Base-by-base conservation (phyloP, 768 basidiomycete genomes). In the Grammothele lineata region DNA sequence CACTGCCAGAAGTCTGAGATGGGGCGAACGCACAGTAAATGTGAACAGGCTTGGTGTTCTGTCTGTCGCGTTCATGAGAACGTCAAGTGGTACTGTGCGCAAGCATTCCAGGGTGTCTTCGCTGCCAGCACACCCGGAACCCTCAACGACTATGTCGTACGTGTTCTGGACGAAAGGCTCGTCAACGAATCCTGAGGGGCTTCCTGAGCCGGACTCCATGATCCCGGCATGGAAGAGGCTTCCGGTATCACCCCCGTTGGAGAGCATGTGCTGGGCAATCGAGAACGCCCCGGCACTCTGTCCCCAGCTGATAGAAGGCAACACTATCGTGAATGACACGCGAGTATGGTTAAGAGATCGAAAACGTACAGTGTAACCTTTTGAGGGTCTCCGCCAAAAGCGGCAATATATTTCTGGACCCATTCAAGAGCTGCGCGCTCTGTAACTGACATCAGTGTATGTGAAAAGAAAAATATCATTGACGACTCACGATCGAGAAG, bases 381-480 rank as follows among this genome's bases (percentile, higher is more conserved):
- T 17, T 33, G 54, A 1, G 68, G 72, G 57, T 77, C 73, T 0
- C 74, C 73, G 12, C 73, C 46, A 37, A 39, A 45, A 4, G 39
- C 19, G 17, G 39, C 24, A 33, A 43, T 37, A 21, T 42, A 26
- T 34, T 36, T 37, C 39, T 67, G 64, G 0, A 73, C 64, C 55
- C 72, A 70, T 35, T 66, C 57, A 4, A 70, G 57, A 7, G 64
- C 66, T 11, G 69, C 38, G 50, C 74, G 73, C 5, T 73, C 73
- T 39, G 37, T 1, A 17, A 18, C 6, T 11, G 26, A 25, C 11
- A 41, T 8, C 2, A 35, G 19, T 17, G 39, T 14, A 43, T 14
- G 38, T 27, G 24, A 1, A 21, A 0, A 15, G 35, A n/a, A 3
- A 18, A n/a, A 9, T 3, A 11, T 4, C 4, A 42, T 8, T n/a